phyloP scores from a whole-genome alignment of 352 stramenopile genomes.

The Globisporangium ultimum region DNA sequence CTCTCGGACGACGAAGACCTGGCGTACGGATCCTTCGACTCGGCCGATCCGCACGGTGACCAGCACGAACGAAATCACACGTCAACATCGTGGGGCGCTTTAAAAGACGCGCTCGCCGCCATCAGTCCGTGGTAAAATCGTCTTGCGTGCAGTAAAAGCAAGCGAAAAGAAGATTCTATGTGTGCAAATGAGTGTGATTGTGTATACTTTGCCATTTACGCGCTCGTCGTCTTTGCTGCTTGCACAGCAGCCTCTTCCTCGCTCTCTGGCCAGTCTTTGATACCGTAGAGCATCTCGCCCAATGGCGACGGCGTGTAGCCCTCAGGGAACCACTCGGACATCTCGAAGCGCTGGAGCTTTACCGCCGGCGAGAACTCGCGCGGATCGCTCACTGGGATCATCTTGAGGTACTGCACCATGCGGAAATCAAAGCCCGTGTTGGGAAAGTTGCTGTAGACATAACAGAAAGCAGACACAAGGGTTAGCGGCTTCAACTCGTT shows the following conservation, averaged over 20 bases:
- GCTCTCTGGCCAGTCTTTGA: constrained; percentile 28
- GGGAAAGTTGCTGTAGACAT: constrained; percentile 31
- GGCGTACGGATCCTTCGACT: constrained; percentile 66
- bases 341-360: constrained; percentile 31
- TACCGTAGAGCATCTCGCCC: constrained; percentile 30
- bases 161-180: background rate
- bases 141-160: background rate
- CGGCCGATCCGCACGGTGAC: background rate
- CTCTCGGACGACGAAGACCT: constrained; percentile 64
- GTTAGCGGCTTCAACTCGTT: background rate
- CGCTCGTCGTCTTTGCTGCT: constrained; percentile 1
- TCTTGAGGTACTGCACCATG: constrained; percentile 58
- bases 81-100: constrained; percentile 37
- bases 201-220: background rate
- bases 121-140: constrained; percentile 69
- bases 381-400: constrained; percentile 37
- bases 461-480: background rate
- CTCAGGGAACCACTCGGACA: constrained; percentile 30
- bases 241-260: constrained; percentile 13
- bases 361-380: constrained; percentile 36
- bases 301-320: constrained; percentile 31
- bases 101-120: constrained; percentile 51
- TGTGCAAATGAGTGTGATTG: background rate
- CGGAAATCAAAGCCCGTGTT: constrained; percentile 43
- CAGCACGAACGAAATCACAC: constrained; percentile 13